These are phyloP conservation scores for Colletotrichum cordylinicola DNA, from an alignment of 2,329 filamentous ascomycete genomes.

Conservation along the genomic window DNA sequence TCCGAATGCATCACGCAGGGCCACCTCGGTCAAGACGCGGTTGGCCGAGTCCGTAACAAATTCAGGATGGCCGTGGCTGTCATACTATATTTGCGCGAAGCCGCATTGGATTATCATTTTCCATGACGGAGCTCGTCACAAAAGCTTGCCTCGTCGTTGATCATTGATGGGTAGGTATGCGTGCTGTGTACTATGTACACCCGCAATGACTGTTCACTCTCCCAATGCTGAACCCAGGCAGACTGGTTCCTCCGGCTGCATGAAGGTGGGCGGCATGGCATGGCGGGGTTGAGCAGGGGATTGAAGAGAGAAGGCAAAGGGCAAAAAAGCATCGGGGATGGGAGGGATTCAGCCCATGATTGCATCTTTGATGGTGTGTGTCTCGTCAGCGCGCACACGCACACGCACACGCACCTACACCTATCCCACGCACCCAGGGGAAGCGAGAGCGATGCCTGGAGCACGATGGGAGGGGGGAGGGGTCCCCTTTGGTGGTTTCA, in stretches of 20 bases:
- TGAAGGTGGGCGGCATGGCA: slow-evolving; percentile 14
- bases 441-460: background rate
- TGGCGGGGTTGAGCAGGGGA: slow-evolving; percentile 17
- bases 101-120: background rate
- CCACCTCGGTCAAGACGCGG: slow-evolving; percentile 2
- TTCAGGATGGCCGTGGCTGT: background rate
- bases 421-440: background rate
- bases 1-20: slow-evolving; percentile 1
- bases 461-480: background rate
- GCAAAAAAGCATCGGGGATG: background rate
- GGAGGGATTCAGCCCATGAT: background rate
- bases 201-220: background rate
- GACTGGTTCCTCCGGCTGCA: background rate
- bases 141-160: background rate
- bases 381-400: slow-evolving; percentile 5
- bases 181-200: background rate
- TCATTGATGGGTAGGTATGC: background rate
- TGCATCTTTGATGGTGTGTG: slow-evolving; percentile 10
- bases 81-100: background rate
- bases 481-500: background rate
- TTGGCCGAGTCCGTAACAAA: background rate
- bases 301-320: background rate
- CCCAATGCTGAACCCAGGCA: background rate
- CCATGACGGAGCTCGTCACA: background rate
- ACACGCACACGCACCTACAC: background rate